phyloP scores from a whole-genome alignment of 805 yeast species.

The Ogataea nonfermentans region DNA sequence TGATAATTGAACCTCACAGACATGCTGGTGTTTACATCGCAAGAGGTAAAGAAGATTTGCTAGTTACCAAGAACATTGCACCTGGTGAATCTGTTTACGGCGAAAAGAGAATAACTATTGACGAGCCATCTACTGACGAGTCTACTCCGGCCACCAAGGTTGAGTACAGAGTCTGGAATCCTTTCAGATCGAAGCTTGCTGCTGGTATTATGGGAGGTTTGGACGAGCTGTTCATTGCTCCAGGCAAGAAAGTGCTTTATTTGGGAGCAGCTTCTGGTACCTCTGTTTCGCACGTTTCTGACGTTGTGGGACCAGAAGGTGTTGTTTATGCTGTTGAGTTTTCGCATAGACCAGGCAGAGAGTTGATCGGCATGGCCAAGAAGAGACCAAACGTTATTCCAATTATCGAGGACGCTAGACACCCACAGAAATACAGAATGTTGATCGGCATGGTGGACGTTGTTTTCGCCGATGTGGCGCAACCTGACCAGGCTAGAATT shows the following conservation, averaged over 20 bases:
- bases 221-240: slow-evolving; percentile 94
- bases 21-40: slow-evolving; percentile 99
- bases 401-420: slow-evolving; percentile 99
- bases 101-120: slow-evolving; percentile 92
- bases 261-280: slow-evolving; percentile 99
- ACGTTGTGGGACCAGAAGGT: slow-evolving; percentile 99
- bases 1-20: slow-evolving; percentile 97
- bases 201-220: slow-evolving; percentile 99
- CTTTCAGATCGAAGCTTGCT: slow-evolving; percentile 98
- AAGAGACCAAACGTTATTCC: slow-evolving; percentile 99
- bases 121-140: slow-evolving; percentile 88
- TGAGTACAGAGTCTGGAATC: slow-evolving; percentile 99
- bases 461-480: slow-evolving; percentile 99
- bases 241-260: slow-evolving; percentile 96
- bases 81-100: slow-evolving; percentile 99
- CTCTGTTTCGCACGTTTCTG: slow-evolving; percentile 97
- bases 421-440: slow-evolving; percentile 99
- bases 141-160: slow-evolving; percentile 88
- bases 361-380: slow-evolving; percentile 98
- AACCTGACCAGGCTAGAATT: slow-evolving; percentile 99
- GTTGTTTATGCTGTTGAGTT: slow-evolving; percentile 98
- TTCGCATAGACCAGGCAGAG: slow-evolving; percentile 99
- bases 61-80: slow-evolving; percentile 93
- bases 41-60: slow-evolving; percentile 98
- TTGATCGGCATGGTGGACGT: slow-evolving; percentile 97